Base-by-base conservation (phyloP, 2,329 filamentous ascomycete species). In the Furcasterigmium sp. region DNA sequence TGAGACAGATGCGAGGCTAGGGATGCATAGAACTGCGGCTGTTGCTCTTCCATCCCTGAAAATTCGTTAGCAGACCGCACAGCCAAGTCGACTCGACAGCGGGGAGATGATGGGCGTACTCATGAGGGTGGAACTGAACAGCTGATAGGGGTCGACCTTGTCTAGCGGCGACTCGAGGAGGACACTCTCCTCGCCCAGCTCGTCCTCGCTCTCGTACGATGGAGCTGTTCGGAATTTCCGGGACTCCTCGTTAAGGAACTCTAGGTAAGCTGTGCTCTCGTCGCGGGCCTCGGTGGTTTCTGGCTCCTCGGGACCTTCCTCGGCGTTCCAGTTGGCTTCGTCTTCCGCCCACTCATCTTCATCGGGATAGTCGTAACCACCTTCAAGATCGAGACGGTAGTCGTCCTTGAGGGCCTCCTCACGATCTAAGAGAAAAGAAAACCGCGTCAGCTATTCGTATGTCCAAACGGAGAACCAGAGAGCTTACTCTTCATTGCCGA, bases 191-290 rank as follows among this genome's bases (percentile, higher is more conserved):
- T 97, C 91, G 15, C 94, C 81, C 37, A 96, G 83, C 43, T 95
- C 91, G 44, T 95, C 90, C 20, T 91, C 87, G 2, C 88, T 88
- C 39, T 84, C 78, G 20, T 78, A 76, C 15, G 64, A 63, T 25
- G 78, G 74, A 21, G 84, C 75, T 15, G 82, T 78, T 50, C 84
- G 82, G 62, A 93, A 91, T 62, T 93, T 94, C 56, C 89, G 84
- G 11, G 90, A 89, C 73, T 97, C 91, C 61, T 94, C 87, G 55
- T 91, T 94, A 21, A 98, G 69, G 71, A 98, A 98, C 53, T 97
- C 91, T 37, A 98, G 79, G 62, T 98, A 98, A 6, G 91, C 89
- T 19, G 87, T 85, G 62, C 88, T 93, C 67, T 97, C 91, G 56
- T 96, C 91, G 58, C 90, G 87, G 55, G 82, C 76, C 48, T 95